These are phyloP conservation scores for Gossypium laxum DNA, from an alignment of 441 rosid genomes.

Conservation along the genomic window DNA sequence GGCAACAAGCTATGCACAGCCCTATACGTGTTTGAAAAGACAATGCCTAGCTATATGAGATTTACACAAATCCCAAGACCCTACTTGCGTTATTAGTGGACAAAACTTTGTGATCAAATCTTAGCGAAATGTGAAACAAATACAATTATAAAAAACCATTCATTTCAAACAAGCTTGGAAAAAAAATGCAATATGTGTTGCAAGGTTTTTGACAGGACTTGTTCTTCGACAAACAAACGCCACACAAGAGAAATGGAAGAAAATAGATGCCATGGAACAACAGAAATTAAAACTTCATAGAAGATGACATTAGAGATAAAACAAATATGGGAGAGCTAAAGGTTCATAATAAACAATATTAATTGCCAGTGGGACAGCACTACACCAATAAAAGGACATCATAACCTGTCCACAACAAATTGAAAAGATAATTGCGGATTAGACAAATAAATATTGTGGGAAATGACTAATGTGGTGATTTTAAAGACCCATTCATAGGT, in stretches of 20 bases:
- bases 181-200: neutral
- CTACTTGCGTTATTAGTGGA: neutral
- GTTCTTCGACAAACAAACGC: too few relatives aligned
- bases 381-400: neutral
- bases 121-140: neutral
- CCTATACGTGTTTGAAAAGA: neutral
- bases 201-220: neutral
- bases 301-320: neutral
- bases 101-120: neutral
- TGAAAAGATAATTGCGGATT: neutral
- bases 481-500: neutral
- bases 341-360: neutral
- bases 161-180: too few relatives aligned
- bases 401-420: neutral
- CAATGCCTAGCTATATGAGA: neutral
- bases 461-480: neutral
- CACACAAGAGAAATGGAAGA: neutral
- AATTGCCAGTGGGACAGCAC: neutral
- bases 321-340: neutral
- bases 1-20: neutral
- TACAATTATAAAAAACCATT: neutral
- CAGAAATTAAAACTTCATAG: neutral
- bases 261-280: neutral
- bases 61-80: neutral
- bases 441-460: neutral